Evolutionary conservation across 2,329 filamentous ascomycete species (phyloP).

Genomic region (Cordyceps javanica): DNA sequence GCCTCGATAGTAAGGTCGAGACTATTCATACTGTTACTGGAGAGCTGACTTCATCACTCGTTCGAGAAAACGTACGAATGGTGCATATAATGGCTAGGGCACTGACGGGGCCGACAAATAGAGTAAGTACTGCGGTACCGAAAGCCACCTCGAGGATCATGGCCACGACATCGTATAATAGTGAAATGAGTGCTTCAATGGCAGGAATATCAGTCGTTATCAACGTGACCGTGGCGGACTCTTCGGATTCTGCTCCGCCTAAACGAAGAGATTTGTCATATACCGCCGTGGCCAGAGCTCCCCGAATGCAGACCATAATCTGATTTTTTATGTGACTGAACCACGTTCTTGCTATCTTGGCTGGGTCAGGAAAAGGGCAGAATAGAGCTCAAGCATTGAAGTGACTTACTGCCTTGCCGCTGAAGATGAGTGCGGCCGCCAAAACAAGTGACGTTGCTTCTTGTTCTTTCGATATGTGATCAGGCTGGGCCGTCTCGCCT

Average conservation of each 20-base stretch:
- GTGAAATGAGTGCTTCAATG: not conserved
- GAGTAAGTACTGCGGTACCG: not conserved
- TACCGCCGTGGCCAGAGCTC: not conserved
- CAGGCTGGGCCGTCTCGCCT: no score
- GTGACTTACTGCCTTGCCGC: constrained; percentile 3
- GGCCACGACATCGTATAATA: not conserved
- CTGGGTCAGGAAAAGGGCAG: no score
- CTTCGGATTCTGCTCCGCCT: not conserved
- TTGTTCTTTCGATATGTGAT: no score
- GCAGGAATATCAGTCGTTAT: not conserved
- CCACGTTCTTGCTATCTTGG: no score
- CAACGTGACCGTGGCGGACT: not conserved
- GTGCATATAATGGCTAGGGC: not conserved
- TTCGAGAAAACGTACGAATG: not conserved
- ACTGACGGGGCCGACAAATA: not conserved
- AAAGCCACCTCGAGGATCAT: not conserved
- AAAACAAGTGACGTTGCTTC: no score
- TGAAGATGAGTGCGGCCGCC: not conserved
- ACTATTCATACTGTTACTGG: no score
- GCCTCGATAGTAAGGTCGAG: no score
- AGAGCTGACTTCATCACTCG: no score
- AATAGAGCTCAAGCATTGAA: no score
- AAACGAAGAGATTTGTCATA: constrained; percentile 1
- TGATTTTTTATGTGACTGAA: not conserved
- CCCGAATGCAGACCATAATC: not conserved